Percentiles rank a stretch among this genome's conserved stretches.
Conservation (phyloP, 768 basidiomycete genomes). For the Auriscalpium vulgare region DNA sequence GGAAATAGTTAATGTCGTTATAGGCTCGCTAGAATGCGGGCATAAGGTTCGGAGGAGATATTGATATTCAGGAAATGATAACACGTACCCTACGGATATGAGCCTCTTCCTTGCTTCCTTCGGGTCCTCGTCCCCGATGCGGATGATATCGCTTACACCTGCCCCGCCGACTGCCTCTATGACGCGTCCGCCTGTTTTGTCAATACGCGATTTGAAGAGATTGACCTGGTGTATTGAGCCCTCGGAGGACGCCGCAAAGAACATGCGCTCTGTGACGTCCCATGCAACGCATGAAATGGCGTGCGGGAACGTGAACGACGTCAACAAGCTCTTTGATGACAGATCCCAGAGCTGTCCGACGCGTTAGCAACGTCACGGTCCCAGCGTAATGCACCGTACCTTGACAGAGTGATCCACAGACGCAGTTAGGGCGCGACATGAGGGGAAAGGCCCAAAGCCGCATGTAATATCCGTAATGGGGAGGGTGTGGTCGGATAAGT, state of each 20-base stretch:
- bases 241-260: slow-evolving; percentile 76
- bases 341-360: slow-evolving; percentile 69
- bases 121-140: slow-evolving; percentile 47
- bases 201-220: slow-evolving; percentile 57
- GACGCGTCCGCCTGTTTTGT: slow-evolving; percentile 40
- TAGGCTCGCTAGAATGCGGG: slow-evolving; percentile 46
- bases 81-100: slow-evolving; percentile 61
- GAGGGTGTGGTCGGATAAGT: slow-evolving; percentile 86
- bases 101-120: slow-evolving; percentile 45
- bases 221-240: slow-evolving; percentile 77
- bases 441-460: slow-evolving; percentile 74
- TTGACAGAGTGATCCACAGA: slow-evolving; percentile 90
- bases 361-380: background rate
- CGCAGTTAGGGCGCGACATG: slow-evolving; percentile 68
- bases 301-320: slow-evolving; percentile 82
- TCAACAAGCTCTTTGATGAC: slow-evolving; percentile 62
- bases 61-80: background rate
- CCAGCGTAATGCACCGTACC: slow-evolving; percentile 31
- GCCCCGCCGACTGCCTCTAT: slow-evolving; percentile 71
- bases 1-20: slow-evolving; percentile 72
- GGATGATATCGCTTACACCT: slow-evolving; percentile 62
- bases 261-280: slow-evolving; percentile 80
- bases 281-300: slow-evolving; percentile 64
- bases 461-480: slow-evolving; percentile 77
- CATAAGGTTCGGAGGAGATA: background rate